Percentiles rank a stretch among this genome's conserved stretches.
These are phyloP conservation scores for Paramecium biaurelia DNA, from an alignment of 73 alveolate genomes.

Conservation along the genomic window DNA sequence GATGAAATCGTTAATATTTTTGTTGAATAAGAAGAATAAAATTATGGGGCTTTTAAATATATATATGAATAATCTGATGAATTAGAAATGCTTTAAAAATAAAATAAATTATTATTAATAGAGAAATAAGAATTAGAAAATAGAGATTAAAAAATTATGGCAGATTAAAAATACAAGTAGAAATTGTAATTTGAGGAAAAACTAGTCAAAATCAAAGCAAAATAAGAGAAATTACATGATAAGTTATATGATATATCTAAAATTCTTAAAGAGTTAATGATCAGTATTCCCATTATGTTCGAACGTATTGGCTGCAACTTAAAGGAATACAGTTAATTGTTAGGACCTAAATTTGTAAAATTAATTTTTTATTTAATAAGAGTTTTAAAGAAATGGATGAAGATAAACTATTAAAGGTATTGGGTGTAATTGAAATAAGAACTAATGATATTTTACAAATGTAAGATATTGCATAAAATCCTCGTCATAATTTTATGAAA, in stretches of 20 bases:
- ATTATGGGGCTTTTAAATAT: slow-evolving; percentile 32
- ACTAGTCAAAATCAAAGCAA: background rate
- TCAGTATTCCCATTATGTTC: slow-evolving; percentile 43
- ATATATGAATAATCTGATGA: slow-evolving; percentile 30
- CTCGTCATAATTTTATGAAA: slow-evolving; percentile 1
- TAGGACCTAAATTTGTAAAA: slow-evolving; percentile 31
- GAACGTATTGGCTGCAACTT: slow-evolving; percentile 27
- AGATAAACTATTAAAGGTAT: slow-evolving; percentile 37
- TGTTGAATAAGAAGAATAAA: slow-evolving; percentile 13
- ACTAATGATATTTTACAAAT: slow-evolving; percentile 38
- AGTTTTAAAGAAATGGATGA: slow-evolving; percentile 50
- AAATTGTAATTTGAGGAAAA: background rate
- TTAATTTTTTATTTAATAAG: background rate
- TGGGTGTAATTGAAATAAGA: slow-evolving; percentile 34
- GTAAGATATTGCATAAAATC: slow-evolving; percentile 40
- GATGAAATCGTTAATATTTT: slow-evolving; percentile 31
- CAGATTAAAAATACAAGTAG: slow-evolving; percentile 14
- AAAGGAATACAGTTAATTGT: background rate
- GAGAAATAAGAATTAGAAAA: slow-evolving; percentile 13
- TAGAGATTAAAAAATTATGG: background rate
- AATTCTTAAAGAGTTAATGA: slow-evolving; percentile 33
- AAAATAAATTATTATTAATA: background rate
- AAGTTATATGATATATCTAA: background rate
- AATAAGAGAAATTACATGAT: background rate
- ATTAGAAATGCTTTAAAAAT: slow-evolving; percentile 22